Base-by-base conservation (phyloP, 1,284 basidiomycete species). In the Cutaneotrichosporon sp. region DNA sequence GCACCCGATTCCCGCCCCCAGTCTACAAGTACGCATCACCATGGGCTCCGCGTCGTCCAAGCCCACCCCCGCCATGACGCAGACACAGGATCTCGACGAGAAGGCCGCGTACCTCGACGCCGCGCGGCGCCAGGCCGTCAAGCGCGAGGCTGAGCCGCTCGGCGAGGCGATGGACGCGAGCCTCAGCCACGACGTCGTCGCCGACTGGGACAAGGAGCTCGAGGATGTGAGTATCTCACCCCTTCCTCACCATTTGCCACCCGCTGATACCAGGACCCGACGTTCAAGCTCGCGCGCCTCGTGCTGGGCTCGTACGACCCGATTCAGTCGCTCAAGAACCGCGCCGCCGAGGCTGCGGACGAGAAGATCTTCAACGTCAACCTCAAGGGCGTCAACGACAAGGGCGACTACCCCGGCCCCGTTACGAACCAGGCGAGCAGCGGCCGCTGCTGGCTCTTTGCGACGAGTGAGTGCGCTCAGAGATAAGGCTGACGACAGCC, bases 391-490 rank as follows among this genome's bases (percentile, higher is more conserved):
- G 87, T 89, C 82, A 68, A 59, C 10, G 72, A 75, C 34, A 72
- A 72, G 20, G 52, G 59, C 20, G 65, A 69, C 22, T 79, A 79
- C 54, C 77, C 90, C 4, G 85, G 84, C 7, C 92, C 92, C 1
- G 83, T 95, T 60, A 93, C 92, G 34, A 89, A 92, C 81, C 95
- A 97, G 84, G 90, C 87, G 80, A 86, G 83, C 69, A 89, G 87
- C 43, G 93, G 93, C 0, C 83, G 93, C 45, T 97, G 93, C 81
- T 97, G 93, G 93, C 83, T 95, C 16, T 95, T 95, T 75, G 91
- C 92, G 1, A 89, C 91, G 4, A 92, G 90, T 72, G 64, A 67
- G 73, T 75, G 3, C 3, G 6, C 4, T 10, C n/a, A 29, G 2
- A 13, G 31, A 13, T 3, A 27, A 7, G n/a, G 45, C 46, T 56